Percentiles rank a stretch among this genome's conserved stretches.
phyloP scores from a whole-genome alignment of 129 eudicot species.

The Flaveria trinervia region DNA sequence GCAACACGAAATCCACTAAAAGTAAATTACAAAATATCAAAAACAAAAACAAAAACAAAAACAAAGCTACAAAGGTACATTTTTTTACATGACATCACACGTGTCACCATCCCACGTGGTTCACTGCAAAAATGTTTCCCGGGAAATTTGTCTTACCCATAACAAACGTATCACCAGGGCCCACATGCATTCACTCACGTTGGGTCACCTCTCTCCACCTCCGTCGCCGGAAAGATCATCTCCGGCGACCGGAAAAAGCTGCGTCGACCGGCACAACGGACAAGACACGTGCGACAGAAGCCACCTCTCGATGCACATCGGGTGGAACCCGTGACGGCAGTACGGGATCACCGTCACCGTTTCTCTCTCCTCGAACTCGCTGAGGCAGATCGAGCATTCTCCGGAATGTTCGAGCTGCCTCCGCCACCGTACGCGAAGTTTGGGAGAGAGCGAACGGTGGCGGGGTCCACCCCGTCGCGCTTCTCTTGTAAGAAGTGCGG shows the following conservation, averaged over 20 bases:
- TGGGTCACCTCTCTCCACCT: constrained; percentile 26
- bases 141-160: constrained; percentile 40
- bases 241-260: constrained; percentile 37
- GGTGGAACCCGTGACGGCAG: constrained; percentile 72
- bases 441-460: constrained; percentile 44
- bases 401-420: constrained; percentile 34
- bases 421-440: constrained; percentile 36
- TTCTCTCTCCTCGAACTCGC: constrained; percentile 63
- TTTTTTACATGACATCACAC: constrained; percentile 28
- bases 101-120: constrained; percentile 36
- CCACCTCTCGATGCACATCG: constrained; percentile 79
- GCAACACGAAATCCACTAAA: constrained; percentile 10
- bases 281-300: constrained; percentile 60
- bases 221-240: constrained; percentile 25
- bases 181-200: constrained; percentile 31
- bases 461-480: constrained; percentile 38
- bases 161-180: constrained; percentile 28
- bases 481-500: neutral
- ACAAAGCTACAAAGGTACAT: neutral
- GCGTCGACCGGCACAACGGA: constrained; percentile 63
- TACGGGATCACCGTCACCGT: constrained; percentile 59
- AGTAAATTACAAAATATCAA: neutral
- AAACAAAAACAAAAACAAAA: neutral
- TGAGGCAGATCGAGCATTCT: constrained; percentile 66
- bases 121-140: constrained; percentile 29